phyloP scores from a whole-genome alignment of 768 basidiomycete species.

The Omphalotus guepiniiformis region DNA sequence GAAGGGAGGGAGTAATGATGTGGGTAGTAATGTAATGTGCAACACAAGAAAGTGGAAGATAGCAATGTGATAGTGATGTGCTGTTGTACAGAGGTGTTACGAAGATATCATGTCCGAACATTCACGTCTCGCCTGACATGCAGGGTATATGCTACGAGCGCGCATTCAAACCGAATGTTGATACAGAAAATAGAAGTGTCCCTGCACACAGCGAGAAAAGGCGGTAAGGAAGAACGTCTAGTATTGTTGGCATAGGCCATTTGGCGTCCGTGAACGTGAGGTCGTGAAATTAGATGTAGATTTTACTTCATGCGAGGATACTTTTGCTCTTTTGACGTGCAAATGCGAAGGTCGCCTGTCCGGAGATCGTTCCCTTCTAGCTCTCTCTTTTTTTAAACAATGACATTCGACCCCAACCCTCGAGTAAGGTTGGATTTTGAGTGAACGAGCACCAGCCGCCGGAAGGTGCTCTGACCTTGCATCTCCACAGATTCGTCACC shows the following conservation, averaged over 20 bases:
- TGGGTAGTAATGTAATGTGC: not conserved
- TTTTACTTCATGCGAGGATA: not conserved
- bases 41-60: not conserved
- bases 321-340: not conserved
- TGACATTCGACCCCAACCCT: not conserved
- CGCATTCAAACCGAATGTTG: not conserved
- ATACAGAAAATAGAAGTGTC: not conserved
- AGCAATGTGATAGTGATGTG: not conserved
- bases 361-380: not conserved
- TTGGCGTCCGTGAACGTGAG: not conserved
- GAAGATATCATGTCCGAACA: constrained; percentile 3
- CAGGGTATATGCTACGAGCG: not conserved
- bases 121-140: not conserved
- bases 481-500: constrained; percentile 12
- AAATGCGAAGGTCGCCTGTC: not conserved
- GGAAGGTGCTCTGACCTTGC: constrained; percentile 21
- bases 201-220: constrained; percentile 5
- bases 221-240: not conserved
- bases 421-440: constrained; percentile 17
- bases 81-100: not conserved
- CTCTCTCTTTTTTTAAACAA: constrained; percentile 1
- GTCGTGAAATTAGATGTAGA: not conserved
- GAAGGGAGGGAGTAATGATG: constrained; percentile 4
- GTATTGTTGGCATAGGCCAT: not conserved
- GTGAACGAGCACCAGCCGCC: constrained; percentile 25